Conservation (phyloP, 2,329 filamentous ascomycete genomes). For the Fusarium marasasianum region DNA sequence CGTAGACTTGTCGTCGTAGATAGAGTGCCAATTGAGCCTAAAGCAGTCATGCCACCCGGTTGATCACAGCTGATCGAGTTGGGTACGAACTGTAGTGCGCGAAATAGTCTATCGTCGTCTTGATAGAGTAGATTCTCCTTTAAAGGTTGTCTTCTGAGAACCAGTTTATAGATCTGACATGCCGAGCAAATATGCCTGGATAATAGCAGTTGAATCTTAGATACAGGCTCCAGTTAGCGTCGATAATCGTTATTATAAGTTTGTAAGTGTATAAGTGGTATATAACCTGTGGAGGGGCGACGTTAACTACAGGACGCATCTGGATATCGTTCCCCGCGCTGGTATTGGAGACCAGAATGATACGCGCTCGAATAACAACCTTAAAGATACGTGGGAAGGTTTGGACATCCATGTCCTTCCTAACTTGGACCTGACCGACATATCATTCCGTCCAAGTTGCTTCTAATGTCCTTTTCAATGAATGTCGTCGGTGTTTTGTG, state of each 20-base stretch:
- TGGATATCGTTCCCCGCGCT: neutral
- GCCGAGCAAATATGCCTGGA: neutral
- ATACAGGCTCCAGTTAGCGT: neutral
- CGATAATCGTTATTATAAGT: neutral
- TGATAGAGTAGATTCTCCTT: conserved; percentile 48
- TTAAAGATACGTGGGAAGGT: neutral
- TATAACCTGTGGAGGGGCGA: neutral
- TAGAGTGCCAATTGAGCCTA: conserved; percentile 63
- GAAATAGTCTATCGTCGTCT: conserved; percentile 47
- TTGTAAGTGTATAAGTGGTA: neutral
- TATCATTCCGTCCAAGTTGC: neutral
- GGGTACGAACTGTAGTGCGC: conserved; percentile 56
- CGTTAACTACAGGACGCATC: neutral
- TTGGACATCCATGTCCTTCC: neutral
- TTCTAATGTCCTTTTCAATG: neutral
- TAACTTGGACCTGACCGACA: neutral
- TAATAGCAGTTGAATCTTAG: neutral
- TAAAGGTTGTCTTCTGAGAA: conserved; percentile 50
- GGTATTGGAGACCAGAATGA: neutral
- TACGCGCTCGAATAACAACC: conserved; percentile 4
- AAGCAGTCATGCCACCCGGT: conserved; percentile 68
- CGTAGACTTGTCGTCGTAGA: conserved; percentile 58
- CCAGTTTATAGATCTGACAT: conserved; percentile 50
- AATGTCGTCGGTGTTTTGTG: neutral
- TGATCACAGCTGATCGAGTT: conserved; percentile 61